Percentiles rank a stretch among this genome's conserved stretches.
phyloP scores from a whole-genome alignment of 163 green algal genomes.

The Chlorella variabilis region DNA sequence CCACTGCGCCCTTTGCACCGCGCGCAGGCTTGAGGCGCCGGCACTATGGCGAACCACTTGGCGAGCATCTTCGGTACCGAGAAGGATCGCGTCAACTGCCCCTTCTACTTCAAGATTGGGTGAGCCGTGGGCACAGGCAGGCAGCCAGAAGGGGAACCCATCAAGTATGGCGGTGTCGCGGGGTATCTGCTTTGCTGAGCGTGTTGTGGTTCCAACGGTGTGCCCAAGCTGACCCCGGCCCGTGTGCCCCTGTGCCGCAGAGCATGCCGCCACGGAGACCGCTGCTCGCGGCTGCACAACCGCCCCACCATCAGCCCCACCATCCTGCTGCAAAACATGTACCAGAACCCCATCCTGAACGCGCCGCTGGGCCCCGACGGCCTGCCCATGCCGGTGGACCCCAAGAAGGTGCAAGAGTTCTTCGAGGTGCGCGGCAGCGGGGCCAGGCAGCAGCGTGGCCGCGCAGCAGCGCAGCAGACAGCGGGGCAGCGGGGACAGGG shows the following conservation, averaged over 20 bases:
- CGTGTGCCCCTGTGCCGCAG: too few relatives aligned
- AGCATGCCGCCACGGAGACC: constrained; percentile 94
- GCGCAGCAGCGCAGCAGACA: too few relatives aligned
- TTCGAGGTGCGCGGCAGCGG: constrained; percentile 82
- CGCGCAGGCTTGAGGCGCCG: neutral
- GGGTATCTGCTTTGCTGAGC: too few relatives aligned
- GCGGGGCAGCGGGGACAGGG: too few relatives aligned
- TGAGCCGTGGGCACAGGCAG: constrained; percentile 46
- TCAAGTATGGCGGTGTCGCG: neutral
- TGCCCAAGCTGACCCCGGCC: too few relatives aligned
- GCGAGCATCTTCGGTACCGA: constrained; percentile 99
- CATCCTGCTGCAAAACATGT: constrained; percentile 97
- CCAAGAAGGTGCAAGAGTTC: constrained; percentile 84
- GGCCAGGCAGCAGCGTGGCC: too few relatives aligned
- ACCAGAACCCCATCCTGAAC: constrained; percentile 93
- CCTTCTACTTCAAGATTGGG: constrained; percentile 99
- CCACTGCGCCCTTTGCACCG: too few relatives aligned
- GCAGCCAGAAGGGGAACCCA: too few relatives aligned
- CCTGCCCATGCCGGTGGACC: constrained; percentile 84
- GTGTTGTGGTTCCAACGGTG: too few relatives aligned
- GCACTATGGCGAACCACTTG: constrained; percentile 95
- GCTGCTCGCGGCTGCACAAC: constrained; percentile 98
- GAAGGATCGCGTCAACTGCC: constrained; percentile 92
- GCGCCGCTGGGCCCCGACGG: constrained; percentile 85
- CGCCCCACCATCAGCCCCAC: constrained; percentile 94